Percentiles rank a stretch among this genome's conserved stretches.
These are phyloP conservation scores for Starmerella gropengiesseri DNA, from an alignment of 805 yeast species.

Conservation along the genomic window DNA sequence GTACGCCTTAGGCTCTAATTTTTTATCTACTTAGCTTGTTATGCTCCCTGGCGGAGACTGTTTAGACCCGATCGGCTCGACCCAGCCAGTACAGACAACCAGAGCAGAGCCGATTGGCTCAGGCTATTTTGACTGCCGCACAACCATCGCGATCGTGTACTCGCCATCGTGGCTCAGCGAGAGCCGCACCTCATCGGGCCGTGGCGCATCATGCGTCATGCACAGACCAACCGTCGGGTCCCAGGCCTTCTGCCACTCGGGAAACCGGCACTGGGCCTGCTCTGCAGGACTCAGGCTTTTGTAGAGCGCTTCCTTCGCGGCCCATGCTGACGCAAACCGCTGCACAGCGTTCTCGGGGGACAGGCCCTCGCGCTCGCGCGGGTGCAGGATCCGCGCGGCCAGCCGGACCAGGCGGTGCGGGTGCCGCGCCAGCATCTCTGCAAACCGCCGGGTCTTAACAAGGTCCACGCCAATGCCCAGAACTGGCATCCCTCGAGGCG, in stretches of 20 bases:
- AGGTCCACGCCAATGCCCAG: constrained; percentile 52
- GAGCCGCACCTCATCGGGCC: constrained; percentile 40
- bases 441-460: constrained; percentile 39
- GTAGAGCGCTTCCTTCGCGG: constrained; percentile 62
- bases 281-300: constrained; percentile 43
- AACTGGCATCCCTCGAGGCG: constrained; percentile 20
- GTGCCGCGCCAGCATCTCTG: constrained; percentile 32
- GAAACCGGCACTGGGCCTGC: constrained; percentile 46
- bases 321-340: constrained; percentile 53
- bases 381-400: constrained; percentile 42
- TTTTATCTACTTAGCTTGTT: too few species aligned
- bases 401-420: constrained; percentile 35
- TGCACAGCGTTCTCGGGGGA: constrained; percentile 10
- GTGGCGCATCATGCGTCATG: constrained; percentile 19
- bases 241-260: constrained; percentile 34
- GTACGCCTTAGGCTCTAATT: too few species aligned
- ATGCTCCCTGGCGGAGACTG: too few species aligned
- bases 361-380: constrained; percentile 29
- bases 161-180: constrained; percentile 60
- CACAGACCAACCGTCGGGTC: constrained; percentile 14
- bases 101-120: too few species aligned
- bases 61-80: too few species aligned
- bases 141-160: constrained; percentile 36
- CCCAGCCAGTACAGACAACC: too few species aligned
- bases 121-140: too few species aligned